These are phyloP conservation scores for Salix dunnii DNA, from an alignment of 345 rosid species.

Conservation along the genomic window DNA sequence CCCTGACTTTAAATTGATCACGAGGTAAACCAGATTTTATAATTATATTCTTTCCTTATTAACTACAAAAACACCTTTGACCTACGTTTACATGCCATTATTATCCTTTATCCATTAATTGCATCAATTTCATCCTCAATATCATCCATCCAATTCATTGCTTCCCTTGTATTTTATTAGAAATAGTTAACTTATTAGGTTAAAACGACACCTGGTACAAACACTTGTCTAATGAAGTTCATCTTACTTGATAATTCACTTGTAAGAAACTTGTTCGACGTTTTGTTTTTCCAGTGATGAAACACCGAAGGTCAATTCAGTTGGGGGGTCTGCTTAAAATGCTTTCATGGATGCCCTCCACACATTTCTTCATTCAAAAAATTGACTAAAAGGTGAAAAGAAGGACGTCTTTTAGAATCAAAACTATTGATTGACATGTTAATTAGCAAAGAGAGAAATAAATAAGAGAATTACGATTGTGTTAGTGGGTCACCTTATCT, in stretches of 20 bases:
- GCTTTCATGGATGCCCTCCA: not conserved
- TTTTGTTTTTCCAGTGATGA: not conserved
- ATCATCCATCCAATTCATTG: no score
- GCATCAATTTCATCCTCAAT: no score
- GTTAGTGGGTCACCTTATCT: slow-evolving; percentile 27
- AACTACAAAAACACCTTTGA: no score
- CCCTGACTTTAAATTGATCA: no score
- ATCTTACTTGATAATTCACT: not conserved
- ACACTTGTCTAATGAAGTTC: not conserved
- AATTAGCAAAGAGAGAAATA: not conserved
- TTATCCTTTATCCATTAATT: no score
- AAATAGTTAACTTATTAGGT: no score
- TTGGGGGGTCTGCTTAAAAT: not conserved
- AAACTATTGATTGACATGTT: not conserved
- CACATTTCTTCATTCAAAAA: not conserved
- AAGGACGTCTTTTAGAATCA: not conserved
- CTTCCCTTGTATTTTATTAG: no score
- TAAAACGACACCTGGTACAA: no score
- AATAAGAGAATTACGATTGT: not conserved
- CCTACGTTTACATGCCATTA: no score
- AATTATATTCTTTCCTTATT: no score
- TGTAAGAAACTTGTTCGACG: not conserved
- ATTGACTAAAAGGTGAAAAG: not conserved
- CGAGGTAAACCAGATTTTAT: no score
- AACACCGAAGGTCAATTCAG: not conserved